These are phyloP conservation scores for Metschnikowia cubensis DNA, from an alignment of 805 yeast species.

Conservation along the genomic window DNA sequence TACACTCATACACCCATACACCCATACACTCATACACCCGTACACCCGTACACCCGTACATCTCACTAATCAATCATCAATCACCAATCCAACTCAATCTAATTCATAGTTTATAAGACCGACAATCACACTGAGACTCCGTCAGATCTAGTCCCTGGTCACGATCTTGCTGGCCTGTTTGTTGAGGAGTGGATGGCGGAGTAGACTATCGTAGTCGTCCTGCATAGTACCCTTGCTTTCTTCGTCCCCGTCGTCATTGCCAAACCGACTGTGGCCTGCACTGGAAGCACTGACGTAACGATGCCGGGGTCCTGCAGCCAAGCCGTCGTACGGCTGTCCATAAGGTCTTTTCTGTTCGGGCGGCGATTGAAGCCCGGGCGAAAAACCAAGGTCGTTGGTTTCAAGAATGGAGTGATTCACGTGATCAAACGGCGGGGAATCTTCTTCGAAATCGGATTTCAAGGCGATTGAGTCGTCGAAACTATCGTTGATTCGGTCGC, in stretches of 20 bases:
- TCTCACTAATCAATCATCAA: no score
- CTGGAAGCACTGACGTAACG: background rate
- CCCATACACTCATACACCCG: no score
- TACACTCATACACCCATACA: no score
- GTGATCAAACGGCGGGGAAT: conserved; percentile 26
- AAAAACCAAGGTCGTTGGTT: conserved; percentile 29
- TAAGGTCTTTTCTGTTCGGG: background rate
- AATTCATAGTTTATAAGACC: no score
- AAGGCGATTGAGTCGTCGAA: conserved; percentile 25
- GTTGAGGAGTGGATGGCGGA: conserved; percentile 31
- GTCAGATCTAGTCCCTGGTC: background rate
- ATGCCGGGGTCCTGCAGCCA: background rate
- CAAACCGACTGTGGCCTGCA: background rate
- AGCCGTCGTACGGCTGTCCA: background rate
- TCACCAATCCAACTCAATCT: no score
- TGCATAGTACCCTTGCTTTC: background rate
- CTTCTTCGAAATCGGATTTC: conserved; percentile 26
- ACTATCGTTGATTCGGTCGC: conserved; percentile 24
- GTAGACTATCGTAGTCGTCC: background rate
- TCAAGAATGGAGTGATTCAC: conserved; percentile 22
- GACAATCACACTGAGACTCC: no score
- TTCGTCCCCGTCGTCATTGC: background rate
- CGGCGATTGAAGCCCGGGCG: conserved; percentile 21
- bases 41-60: no score
- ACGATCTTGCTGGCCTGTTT: conserved; percentile 23